These are phyloP conservation scores for Eucommia ulmoides DNA, from an alignment of 257 asterid genomes.

Conservation along the genomic window DNA sequence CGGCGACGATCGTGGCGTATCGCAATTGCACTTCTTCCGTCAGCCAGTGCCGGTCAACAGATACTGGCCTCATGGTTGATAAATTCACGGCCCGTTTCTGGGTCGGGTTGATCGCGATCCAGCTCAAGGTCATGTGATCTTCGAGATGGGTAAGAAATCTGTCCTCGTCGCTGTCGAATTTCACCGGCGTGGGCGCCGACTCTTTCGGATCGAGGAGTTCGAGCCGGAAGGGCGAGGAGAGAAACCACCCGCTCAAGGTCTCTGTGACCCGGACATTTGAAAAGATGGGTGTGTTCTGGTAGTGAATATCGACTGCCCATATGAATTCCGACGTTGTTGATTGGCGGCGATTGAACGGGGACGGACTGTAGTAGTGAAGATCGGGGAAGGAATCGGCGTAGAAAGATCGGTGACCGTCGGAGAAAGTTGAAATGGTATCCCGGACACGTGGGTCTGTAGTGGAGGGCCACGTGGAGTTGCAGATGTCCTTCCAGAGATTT, in stretches of 20 bases:
- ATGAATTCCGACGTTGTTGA: no score
- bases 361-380: not conserved
- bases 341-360: not conserved
- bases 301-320: no score
- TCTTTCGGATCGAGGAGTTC: not conserved
- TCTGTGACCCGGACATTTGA: no score
- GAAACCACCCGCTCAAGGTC: no score
- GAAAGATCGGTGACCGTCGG: not conserved
- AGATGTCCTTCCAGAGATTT: not conserved
- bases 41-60: not conserved
- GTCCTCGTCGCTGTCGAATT: not conserved
- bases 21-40: not conserved
- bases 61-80: not conserved
- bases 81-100: not conserved
- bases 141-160: not conserved
- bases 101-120: not conserved
- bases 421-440: not conserved
- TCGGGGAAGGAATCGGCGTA: not conserved
- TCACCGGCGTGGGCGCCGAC: not conserved
- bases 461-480: no score
- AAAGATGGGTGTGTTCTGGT: no score
- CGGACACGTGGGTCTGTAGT: not conserved
- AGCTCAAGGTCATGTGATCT: not conserved
- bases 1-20: not conserved
- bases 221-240: not conserved